Base-by-base conservation (phyloP, 2,329 filamentous ascomycete genomes). In the Colletotrichum euphorbiae region DNA sequence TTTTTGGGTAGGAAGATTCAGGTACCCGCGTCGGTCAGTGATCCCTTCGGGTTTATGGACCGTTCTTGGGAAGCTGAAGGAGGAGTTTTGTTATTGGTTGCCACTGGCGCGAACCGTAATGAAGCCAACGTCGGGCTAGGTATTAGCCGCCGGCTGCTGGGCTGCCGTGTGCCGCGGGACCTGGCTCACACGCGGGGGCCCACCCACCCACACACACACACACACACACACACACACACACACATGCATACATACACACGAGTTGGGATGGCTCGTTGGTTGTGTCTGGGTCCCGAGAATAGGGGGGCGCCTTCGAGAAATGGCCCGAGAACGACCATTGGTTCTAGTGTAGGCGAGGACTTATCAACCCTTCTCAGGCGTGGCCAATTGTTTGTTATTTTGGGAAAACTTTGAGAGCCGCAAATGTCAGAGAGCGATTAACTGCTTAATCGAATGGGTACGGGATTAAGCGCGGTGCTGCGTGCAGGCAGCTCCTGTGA, bases 91-190 rank as follows among this genome's bases (percentile, higher is more conserved):
- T 66, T 55, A 69, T 69, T 60, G 66, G 55, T 55, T 42, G 66
- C 66, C 66, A 69, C 66, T 69, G 66, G 61, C 55, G 66, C 66
- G 61, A 54, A 43, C 33, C 54, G 54, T 43, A 60, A 65, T 60
- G 24, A 66, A 31, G 54, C 66, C 66, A 69, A 45, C 60, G 66
- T 56, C 66, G 66, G 61, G 33, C 66, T 69, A 69, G n/a, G n/a
- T n/a, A n/a, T n/a, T n/a, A n/a, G n/a, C n/a, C 48, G 61, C 62
- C 61, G 54, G 40, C 42, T 54, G 6, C 48, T 68, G 17, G 60
- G 61, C 61, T 65, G 61, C 61, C 61, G 65, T 64, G 61, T 48
- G 46, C 65, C 65, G 65, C 52, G 61, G 50, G 56, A 50, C 50
- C 51, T 54, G 51, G 56, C 28, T 28, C 7, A 28, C 28, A 8